Percentiles rank a stretch among this genome's conserved stretches.
phyloP scores from a whole-genome alignment of 441 rosid genomes.

The Adansonia rubrostipa region DNA sequence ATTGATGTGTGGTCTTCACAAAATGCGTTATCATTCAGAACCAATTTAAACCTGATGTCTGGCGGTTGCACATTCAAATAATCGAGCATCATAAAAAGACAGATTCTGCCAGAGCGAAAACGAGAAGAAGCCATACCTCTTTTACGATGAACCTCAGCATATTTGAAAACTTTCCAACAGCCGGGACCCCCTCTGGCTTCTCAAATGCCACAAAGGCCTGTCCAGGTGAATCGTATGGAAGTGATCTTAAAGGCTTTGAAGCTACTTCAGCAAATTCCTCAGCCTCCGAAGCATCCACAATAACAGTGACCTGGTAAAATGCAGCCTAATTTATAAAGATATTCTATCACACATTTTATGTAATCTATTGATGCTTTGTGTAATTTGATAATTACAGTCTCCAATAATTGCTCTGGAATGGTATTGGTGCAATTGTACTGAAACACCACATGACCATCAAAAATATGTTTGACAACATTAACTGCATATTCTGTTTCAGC shows the following conservation, averaged over 20 bases:
- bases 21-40: not conserved
- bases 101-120: not conserved
- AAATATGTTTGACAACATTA: constrained; percentile 92
- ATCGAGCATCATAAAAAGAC: not conserved
- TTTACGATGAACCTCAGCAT: constrained; percentile 80
- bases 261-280: constrained; percentile 71
- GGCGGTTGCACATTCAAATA: not conserved
- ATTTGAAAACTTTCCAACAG: constrained; percentile 89
- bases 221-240: constrained; percentile 93
- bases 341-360: constrained; percentile 21
- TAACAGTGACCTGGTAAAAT: constrained; percentile 69
- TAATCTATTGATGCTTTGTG: constrained; percentile 4
- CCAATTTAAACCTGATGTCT: not conserved
- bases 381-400: constrained; percentile 64
- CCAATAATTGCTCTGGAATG: constrained; percentile 89
- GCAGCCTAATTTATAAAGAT: constrained; percentile 24
- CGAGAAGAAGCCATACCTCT: constrained; percentile 58
- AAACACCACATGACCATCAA: constrained; percentile 80
- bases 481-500: constrained; percentile 98
- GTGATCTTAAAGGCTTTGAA: constrained; percentile 74
- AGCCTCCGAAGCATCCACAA: constrained; percentile 91
- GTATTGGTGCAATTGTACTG: constrained; percentile 98
- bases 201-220: constrained; percentile 87
- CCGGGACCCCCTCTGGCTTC: constrained; percentile 82
- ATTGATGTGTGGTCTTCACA: not conserved